Percentiles rank a stretch among this genome's conserved stretches.
These are phyloP conservation scores for Cenchrus purpureus DNA, from an alignment of 176 grass and related monocot genomes.

Conservation along the genomic window DNA sequence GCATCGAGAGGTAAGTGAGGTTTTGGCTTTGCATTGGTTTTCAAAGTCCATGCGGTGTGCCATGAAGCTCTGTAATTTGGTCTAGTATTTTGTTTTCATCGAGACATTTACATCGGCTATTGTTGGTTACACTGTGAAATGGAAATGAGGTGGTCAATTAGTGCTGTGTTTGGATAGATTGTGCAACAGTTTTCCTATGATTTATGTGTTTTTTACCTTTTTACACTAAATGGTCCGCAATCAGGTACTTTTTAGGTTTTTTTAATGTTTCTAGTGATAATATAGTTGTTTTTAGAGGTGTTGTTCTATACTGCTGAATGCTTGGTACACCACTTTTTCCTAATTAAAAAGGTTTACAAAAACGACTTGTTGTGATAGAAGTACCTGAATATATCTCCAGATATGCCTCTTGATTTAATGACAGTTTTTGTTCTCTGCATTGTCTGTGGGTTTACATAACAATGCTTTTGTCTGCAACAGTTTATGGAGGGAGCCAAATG, in stretches of 20 bases:
- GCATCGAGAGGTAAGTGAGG: constrained; percentile 63
- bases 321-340: not conserved
- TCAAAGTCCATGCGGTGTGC: not conserved
- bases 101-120: not conserved
- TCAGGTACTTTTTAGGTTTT: not conserved
- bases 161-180: not conserved
- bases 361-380: not conserved
- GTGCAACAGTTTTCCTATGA: not conserved
- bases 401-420: not conserved
- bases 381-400: not conserved
- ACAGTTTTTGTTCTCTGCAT: not conserved
- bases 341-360: not conserved
- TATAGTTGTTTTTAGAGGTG: not conserved
- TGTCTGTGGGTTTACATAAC: constrained; percentile 20
- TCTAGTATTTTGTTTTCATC: not conserved
- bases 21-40: not conserved
- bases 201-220: not conserved
- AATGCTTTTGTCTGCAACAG: constrained; percentile 37
- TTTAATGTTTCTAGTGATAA: not conserved
- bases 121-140: not conserved
- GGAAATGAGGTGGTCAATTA: not conserved
- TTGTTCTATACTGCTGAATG: not conserved
- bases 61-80: not conserved
- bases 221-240: not conserved
- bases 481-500: constrained; percentile 80